phyloP scores from a whole-genome alignment of 257 asterid genomes.

The Coffea eugenioides region DNA sequence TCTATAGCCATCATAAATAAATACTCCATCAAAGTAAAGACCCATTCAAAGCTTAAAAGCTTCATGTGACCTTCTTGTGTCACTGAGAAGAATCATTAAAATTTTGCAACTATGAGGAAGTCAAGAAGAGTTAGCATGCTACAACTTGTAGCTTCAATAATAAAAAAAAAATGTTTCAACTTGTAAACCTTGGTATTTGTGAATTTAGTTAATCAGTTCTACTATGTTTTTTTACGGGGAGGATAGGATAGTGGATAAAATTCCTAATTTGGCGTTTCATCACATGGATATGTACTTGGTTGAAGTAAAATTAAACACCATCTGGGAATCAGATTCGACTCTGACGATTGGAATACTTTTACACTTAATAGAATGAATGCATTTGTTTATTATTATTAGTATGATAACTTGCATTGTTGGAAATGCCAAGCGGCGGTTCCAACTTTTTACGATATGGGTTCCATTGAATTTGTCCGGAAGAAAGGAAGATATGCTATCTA shows the following conservation, averaged over 20 bases:
- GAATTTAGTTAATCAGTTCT: not conserved
- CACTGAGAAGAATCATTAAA: not conserved
- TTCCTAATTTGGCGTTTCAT: conserved; percentile 29
- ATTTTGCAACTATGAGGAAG: not conserved
- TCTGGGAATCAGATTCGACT: conserved; percentile 20
- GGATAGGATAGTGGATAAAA: conserved; percentile 19
- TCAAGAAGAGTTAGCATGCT: not conserved
- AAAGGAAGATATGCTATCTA: conserved; percentile 10
- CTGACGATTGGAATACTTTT: conserved; percentile 5
- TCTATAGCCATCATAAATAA: conserved; percentile 9
- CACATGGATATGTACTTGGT: conserved; percentile 39
- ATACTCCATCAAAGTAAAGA: not conserved
- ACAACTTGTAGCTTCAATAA: too few relatives aligned
- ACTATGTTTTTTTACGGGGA: conserved; percentile 2
- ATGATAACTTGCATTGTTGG: conserved; percentile 39
- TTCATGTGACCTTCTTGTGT: conserved; percentile 14
- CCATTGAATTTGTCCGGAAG: conserved; percentile 31
- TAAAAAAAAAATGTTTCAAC: conserved; percentile 8
- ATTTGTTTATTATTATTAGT: not conserved
- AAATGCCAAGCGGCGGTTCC: conserved; percentile 14
- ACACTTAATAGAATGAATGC: not conserved
- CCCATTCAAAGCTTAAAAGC: conserved; percentile 14
- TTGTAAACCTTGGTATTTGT: conserved; percentile 17
- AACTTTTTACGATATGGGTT: conserved; percentile 15
- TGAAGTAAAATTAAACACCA: conserved; percentile 6